Percentiles rank a stretch among this genome's conserved stretches.
phyloP scores from a whole-genome alignment of 2,329 filamentous ascomycete genomes.

The Myriosclerotinia curreyana region DNA sequence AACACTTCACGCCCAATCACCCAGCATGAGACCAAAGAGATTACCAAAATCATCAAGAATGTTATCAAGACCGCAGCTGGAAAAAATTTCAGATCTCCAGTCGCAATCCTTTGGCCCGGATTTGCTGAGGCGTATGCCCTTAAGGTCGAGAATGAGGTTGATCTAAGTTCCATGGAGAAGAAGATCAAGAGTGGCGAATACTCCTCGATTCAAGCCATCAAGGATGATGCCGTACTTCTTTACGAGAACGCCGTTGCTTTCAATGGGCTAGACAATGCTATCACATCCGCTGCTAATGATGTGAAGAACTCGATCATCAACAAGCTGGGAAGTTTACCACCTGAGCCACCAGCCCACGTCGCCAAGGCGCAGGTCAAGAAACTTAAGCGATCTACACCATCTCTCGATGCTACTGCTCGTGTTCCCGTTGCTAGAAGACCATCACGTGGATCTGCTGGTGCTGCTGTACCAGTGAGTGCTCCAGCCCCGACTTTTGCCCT shows the following conservation, averaged over 20 bases:
- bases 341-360: constrained; percentile 44
- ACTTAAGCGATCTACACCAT: constrained; percentile 57
- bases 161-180: constrained; percentile 76
- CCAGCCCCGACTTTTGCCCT: constrained; percentile 65
- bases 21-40: constrained; percentile 56
- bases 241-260: constrained; percentile 75
- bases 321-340: constrained; percentile 46
- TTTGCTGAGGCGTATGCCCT: constrained; percentile 72
- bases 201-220: constrained; percentile 65
- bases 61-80: constrained; percentile 87
- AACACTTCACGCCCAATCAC: constrained; percentile 46
- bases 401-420: constrained; percentile 41
- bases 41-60: constrained; percentile 64
- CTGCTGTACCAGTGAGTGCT: constrained; percentile 39
- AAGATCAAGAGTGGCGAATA: constrained; percentile 71
- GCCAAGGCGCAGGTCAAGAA: constrained; percentile 54
- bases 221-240: constrained; percentile 72
- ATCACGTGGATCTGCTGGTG: constrained; percentile 35
- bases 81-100: constrained; percentile 70
- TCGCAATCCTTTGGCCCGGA: constrained; percentile 69
- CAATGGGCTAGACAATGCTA: constrained; percentile 74
- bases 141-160: constrained; percentile 73
- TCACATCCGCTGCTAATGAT: constrained; percentile 57
- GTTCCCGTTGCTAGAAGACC: constrained; percentile 40
- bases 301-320: constrained; percentile 60